Percentiles rank a stretch among this genome's conserved stretches.
Conservation (phyloP, 2,329 filamentous ascomycete genomes). For the Lachnellula subtilissima region DNA sequence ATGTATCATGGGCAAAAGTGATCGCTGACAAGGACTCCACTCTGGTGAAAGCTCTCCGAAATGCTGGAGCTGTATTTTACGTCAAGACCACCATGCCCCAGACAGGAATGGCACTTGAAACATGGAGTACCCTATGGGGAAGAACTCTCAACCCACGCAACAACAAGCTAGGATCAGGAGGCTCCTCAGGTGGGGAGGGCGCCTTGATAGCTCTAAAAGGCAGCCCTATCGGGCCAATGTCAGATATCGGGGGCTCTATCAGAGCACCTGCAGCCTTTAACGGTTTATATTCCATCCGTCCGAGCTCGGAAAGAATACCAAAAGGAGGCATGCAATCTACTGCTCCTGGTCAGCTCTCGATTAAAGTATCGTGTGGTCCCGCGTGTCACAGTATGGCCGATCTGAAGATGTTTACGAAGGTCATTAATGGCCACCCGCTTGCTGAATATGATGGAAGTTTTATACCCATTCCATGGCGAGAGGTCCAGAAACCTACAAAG, state of each 20-base stretch:
- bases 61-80: conserved; percentile 19
- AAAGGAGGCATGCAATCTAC: no score
- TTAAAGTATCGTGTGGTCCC: no score
- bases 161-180: conserved; percentile 51
- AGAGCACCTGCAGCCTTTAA: background rate
- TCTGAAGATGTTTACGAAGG: no score
- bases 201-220: conserved; percentile 49
- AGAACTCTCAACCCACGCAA: conserved; percentile 55
- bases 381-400: no score
- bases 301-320: no score
- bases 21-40: conserved; percentile 39
- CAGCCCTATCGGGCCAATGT: conserved; percentile 42
- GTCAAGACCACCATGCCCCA: conserved; percentile 33
- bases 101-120: conserved; percentile 38
- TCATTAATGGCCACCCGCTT: no score
- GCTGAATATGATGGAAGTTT: no score
- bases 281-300: no score
- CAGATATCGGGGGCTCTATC: conserved; percentile 8
- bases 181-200: conserved; percentile 58
- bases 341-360: no score
- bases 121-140: conserved; percentile 41
- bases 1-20: no score
- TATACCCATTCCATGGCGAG: no score
- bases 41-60: conserved; percentile 39
- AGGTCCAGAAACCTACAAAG: no score